Base-by-base conservation (phyloP, 306 rosid genomes). In the Corylus heterophylla region DNA sequence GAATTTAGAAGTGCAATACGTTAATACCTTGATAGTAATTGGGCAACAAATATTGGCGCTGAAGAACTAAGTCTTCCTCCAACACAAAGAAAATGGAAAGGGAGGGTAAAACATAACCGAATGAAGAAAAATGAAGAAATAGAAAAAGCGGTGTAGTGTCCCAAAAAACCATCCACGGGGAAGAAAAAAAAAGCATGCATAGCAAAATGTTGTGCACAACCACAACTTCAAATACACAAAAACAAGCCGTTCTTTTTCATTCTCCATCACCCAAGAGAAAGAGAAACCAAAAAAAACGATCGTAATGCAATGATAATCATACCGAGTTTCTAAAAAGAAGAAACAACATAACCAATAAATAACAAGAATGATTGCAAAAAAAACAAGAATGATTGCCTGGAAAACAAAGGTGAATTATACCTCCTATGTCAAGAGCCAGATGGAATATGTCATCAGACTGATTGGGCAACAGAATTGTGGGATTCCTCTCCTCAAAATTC, bases 391-490 rank as follows among this genome's bases (percentile, higher is more conserved):
- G 25, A 22, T 22, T 22, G 25, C 25, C 25, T 22, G 25, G 25
- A 22, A 22, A 22, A 22, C 25, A 22, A 22, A 74, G 37, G 29
- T 42, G 22, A 63, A 16, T 31, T 5, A 55, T 84, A 96, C 98
- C 99, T 88, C 99, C 99, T 85, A 96, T 88, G 76, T 96, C 99
- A 77, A 96, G 85, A 79, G 98, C 97, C 8, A 96, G 83, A 75
- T 93, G 99, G 81, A 94, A 91, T 35, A 96, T 76, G 79, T 96
- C 96, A 87, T 96, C 98, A 74, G 99, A 93, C 82, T 96, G 99
- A 76, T 96, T 96, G 25, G 99, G 99, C 87, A 93, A 80, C 79
- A 96, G 86, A 72, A 96, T 96, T 12, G 97, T 89, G 18, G 98
- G 99, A 82, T 93, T 87, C 78, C 87, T 93, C 88, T 89, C 98